Evolutionary conservation across 2,329 filamentous ascomycete genomes (phyloP).

Genomic region (Dothideomycetes sp.): DNA sequence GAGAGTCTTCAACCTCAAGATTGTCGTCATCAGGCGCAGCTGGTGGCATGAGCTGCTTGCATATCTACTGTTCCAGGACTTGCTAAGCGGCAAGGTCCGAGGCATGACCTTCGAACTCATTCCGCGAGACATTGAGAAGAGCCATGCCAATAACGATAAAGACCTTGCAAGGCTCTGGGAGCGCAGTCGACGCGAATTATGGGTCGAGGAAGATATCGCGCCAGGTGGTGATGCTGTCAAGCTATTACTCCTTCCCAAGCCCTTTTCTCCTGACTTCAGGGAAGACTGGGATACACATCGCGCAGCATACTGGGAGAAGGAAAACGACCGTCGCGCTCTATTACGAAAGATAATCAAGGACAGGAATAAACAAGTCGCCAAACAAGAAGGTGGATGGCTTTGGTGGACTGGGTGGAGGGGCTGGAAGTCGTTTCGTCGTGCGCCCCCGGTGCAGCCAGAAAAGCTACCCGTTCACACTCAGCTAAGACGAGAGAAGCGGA

Average conservation of each 20-base stretch:
- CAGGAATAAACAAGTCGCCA: slow-evolving; percentile 57
- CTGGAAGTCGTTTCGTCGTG: slow-evolving; percentile 28
- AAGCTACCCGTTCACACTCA: too few species aligned
- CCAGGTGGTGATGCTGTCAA: slow-evolving; percentile 87
- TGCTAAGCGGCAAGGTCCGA: slow-evolving; percentile 18
- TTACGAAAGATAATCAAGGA: slow-evolving; percentile 60
- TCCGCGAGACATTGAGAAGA: slow-evolving; percentile 27
- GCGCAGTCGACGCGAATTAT: slow-evolving; percentile 37
- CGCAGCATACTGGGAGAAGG: slow-evolving; percentile 90
- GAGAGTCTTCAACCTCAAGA: slow-evolving; percentile 88
- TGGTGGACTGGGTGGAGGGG: slow-evolving; percentile 76
- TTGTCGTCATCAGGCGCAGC: slow-evolving; percentile 74
- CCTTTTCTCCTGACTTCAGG: slow-evolving; percentile 85
- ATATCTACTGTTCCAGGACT: slow-evolving; percentile 21
- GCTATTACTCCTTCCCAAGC: slow-evolving; percentile 80
- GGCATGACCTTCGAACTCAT: slow-evolving; percentile 24
- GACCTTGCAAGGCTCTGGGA: slow-evolving; percentile 9
- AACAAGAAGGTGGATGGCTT: slow-evolving; percentile 60
- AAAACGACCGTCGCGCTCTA: slow-evolving; percentile 76
- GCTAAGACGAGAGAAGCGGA: too few species aligned
- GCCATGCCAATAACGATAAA: slow-evolving; percentile 44
- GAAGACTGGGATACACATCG: slow-evolving; percentile 96
- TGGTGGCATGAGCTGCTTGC: slow-evolving; percentile 71
- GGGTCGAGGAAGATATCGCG: slow-evolving; percentile 77
- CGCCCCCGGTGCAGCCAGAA: too few species aligned